Evolutionary conservation across 2,329 filamentous ascomycete species (phyloP).

Genomic region (Colletotrichum musae): DNA sequence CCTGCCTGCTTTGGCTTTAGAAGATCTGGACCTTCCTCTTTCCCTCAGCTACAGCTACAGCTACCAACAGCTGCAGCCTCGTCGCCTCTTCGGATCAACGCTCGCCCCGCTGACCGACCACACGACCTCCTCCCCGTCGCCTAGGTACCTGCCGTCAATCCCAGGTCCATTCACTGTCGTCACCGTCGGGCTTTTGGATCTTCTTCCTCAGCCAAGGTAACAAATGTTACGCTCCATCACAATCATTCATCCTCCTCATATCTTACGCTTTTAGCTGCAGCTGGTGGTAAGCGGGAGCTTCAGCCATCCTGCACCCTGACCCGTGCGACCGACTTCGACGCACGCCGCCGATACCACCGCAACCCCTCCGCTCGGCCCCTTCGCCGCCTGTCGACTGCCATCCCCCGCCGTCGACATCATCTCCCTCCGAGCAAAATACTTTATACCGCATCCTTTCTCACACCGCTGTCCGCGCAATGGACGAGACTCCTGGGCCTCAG

Average conservation of each 20-base stretch:
- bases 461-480: constrained; percentile 44
- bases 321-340: background rate
- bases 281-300: constrained; percentile 37
- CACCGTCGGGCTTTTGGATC: too few relatives aligned
- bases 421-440: background rate
- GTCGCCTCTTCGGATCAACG: constrained; percentile 25
- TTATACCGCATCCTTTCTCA: background rate
- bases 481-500: constrained; percentile 50
- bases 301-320: constrained; percentile 26
- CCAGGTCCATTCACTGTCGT: background rate
- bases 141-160: background rate
- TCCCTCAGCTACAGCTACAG: too few relatives aligned
- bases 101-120: constrained; percentile 28
- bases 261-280: background rate
- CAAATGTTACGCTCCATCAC: too few relatives aligned
- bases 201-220: too few relatives aligned
- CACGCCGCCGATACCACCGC: background rate
- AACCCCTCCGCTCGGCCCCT: constrained; percentile 31
- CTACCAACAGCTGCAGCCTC: background rate
- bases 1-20: background rate
- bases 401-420: background rate
- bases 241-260: too few relatives aligned
- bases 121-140: constrained; percentile 1
- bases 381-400: background rate
- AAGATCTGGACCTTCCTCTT: background rate